A percentile compares a stretch with the other conserved stretches of the same genome.
Evolutionary conservation across 345 rosid species (phyloP).

Genomic region (Psidium guajava): DNA sequence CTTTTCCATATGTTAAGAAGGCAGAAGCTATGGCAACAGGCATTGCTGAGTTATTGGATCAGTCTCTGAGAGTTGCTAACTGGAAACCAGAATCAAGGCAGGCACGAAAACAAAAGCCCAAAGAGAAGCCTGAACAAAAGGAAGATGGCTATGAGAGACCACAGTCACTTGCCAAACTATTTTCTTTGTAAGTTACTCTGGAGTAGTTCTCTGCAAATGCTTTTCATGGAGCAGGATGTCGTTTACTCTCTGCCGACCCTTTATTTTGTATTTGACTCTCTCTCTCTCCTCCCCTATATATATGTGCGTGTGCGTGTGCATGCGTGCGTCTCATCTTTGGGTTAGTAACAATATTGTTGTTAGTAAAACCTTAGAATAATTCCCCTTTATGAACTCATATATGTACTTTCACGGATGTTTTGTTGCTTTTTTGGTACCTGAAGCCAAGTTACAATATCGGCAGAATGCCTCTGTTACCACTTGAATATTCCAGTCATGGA

Average conservation of each 20-base stretch:
- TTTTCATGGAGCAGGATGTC: background rate
- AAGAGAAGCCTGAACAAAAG: constrained; percentile 21
- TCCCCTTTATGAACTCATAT: background rate
- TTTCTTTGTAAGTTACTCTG: constrained; percentile 23
- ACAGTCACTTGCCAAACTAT: constrained; percentile 31
- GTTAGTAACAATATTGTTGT: background rate
- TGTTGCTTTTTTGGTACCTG: background rate
- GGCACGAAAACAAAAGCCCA: constrained; percentile 23
- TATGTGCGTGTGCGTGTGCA: background rate
- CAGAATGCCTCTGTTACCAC: background rate
- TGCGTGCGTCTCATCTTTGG: background rate
- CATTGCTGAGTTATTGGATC: constrained; percentile 73
- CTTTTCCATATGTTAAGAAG: constrained; percentile 61
- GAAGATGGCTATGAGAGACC: constrained; percentile 54
- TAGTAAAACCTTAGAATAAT: background rate
- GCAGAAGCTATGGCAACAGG: constrained; percentile 74
- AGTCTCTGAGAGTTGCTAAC: constrained; percentile 54
- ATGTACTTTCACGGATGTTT: background rate
- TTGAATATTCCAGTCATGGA: background rate
- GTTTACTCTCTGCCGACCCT: background rate
- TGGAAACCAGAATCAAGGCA: constrained; percentile 78
- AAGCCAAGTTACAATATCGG: background rate
- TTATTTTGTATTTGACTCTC: background rate
- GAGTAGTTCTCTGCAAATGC: background rate
- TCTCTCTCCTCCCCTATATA: background rate